phyloP scores from a whole-genome alignment of 169 alveolate genomes.

The Besnoitia besnoiti region DNA sequence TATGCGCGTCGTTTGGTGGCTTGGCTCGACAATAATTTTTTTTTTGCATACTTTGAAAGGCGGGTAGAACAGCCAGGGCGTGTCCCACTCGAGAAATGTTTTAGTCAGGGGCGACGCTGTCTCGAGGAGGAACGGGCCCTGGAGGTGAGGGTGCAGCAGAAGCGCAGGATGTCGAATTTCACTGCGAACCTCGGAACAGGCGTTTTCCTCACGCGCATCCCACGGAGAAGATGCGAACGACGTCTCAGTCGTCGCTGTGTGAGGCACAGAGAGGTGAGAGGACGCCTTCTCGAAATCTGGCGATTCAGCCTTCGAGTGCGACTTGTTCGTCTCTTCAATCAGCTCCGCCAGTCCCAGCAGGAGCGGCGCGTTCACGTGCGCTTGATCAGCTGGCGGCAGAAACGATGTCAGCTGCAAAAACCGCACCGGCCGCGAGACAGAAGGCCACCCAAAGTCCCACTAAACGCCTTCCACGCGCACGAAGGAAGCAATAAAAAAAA shows the following conservation, averaged over 20 bases:
- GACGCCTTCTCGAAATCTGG: no score
- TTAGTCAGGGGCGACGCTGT: constrained; percentile 34
- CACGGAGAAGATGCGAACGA: no score
- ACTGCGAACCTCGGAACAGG: no score
- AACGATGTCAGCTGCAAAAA: constrained; percentile 28
- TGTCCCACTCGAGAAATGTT: constrained; percentile 43
- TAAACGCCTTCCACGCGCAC: neutral
- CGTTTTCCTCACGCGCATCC: no score
- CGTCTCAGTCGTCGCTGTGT: no score
- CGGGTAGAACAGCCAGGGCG: constrained; percentile 54
- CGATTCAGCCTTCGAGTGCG: neutral
- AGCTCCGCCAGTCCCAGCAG: neutral
- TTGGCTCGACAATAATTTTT: no score
- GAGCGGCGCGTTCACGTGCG: constrained; percentile 52
- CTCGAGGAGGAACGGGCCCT: constrained; percentile 55
- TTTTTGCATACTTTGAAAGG: constrained; percentile 29
- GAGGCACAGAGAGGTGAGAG: no score
- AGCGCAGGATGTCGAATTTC: no score
- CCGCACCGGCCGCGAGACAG: no score
- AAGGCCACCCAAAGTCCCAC: no score
- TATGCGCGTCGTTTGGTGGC: no score
- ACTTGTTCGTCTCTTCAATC: neutral
- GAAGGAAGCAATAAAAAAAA: neutral
- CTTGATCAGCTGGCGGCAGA: constrained; percentile 40
- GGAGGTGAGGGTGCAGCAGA: constrained; percentile 32